Base-by-base conservation (phyloP, 129 eudicot species). In the Artemisia tridentata region DNA sequence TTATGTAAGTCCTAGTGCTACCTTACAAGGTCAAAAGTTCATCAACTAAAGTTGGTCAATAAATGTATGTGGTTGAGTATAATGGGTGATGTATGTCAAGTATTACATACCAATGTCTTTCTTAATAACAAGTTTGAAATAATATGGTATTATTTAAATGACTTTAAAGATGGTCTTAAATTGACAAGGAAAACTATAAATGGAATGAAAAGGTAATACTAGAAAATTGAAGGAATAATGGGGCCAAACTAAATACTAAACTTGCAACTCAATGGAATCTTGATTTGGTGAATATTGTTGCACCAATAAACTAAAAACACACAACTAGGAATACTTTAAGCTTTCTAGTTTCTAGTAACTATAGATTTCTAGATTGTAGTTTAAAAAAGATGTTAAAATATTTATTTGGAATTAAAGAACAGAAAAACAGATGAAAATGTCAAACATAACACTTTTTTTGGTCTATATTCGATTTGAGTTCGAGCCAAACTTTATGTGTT, bases 231-330 rank as follows among this genome's bases (percentile, higher is more conserved):
- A 7, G 17, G 10, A 48, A 17, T 31, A 47, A 53, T 59, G 62
- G 74, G 69, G 69, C 57, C 63, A 76, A 68, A 17, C 41, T 11
- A 20, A 76, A 68, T 68, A 68, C 60, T 8, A 76, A 59, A 68
- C 56, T 76, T 76, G 75, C 75, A 48, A 48, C 19, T 52, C 6
- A 68, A 47, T 29, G 75, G 69, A 76, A 68, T 76, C 70, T 51
- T 38, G 29, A 76, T 68, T 76, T 68, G 75, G 69, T 76, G 75
- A 76, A 68, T 76, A 58, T 76, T 49, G 80, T 76, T 76, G 69
- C 54, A 68, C 80, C 80, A 76, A 67, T 57, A 58, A 72, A 72
- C 58, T 71, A 21, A 57, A 45, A 67, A 41, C 55, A 13, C 71
- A 20, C 54, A 31, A 53, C 14, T 38, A 53, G 52, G 64, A 69